These are phyloP conservation scores for Solanum piurae DNA, from an alignment of 257 asterid genomes.

Conservation along the genomic window DNA sequence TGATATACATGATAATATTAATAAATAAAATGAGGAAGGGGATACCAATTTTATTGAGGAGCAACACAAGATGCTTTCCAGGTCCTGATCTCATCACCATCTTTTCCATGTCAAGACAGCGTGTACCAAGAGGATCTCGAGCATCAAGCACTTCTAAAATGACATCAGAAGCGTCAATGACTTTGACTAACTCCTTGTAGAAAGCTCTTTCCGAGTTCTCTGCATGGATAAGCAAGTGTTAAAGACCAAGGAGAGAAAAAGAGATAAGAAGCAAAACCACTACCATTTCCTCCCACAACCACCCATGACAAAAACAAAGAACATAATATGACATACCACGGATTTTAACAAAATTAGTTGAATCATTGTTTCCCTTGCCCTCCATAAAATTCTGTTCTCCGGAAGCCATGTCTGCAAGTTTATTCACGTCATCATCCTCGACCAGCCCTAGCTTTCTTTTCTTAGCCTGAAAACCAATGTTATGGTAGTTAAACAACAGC, in stretches of 20 bases:
- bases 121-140: conserved; percentile 92
- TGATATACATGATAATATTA: not conserved
- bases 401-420: conserved; percentile 5
- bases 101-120: conserved; percentile 86
- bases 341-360: conserved; percentile 18
- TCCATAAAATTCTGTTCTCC: conserved; percentile 30
- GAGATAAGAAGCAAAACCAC: not conserved
- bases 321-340: conserved; percentile 33
- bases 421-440: conserved; percentile 42
- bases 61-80: conserved; percentile 74
- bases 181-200: conserved; percentile 89
- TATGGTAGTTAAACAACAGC: not conserved
- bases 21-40: not conserved
- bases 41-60: conserved; percentile 87
- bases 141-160: conserved; percentile 97
- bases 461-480: conserved; percentile 27
- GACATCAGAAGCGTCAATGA: conserved; percentile 88
- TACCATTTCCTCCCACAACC: not conserved
- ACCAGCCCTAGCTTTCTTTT: conserved; percentile 78
- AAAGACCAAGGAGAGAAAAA: not conserved
- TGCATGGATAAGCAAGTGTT: conserved; percentile 3
- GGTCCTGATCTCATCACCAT: conserved; percentile 73
- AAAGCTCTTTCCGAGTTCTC: conserved; percentile 74
- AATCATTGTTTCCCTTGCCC: conserved; percentile 14
- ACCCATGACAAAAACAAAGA: not conserved